Conservation (phyloP, 352 stramenopile genomes). For the Pythium phragmitis region DNA sequence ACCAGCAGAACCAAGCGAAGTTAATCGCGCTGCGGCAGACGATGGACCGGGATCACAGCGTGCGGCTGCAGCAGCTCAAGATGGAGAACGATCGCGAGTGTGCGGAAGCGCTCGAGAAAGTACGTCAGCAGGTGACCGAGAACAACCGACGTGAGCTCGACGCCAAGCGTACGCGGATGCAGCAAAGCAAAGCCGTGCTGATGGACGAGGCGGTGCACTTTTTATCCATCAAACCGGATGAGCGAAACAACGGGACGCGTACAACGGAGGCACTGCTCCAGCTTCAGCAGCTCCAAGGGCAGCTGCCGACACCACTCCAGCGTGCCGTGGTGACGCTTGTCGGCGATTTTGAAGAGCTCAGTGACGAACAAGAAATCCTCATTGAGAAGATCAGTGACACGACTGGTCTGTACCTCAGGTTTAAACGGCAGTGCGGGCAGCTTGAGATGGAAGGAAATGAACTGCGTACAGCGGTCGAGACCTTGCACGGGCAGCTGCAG, state of each 20-base stretch:
- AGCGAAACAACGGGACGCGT: not conserved
- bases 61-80: constrained; percentile 40
- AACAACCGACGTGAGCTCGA: constrained; percentile 40
- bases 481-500: constrained; percentile 41
- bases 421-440: constrained; percentile 47
- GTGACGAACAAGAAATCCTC: constrained; percentile 52
- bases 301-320: constrained; percentile 47
- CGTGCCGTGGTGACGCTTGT: constrained; percentile 50
- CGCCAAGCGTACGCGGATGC: constrained; percentile 39
- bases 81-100: constrained; percentile 40
- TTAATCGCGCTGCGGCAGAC: constrained; percentile 38
- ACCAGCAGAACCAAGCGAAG: constrained; percentile 34
- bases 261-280: constrained; percentile 26
- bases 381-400: constrained; percentile 58
- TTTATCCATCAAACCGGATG: constrained; percentile 29
- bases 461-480: constrained; percentile 33
- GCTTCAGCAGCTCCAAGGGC: constrained; percentile 41
- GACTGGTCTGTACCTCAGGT: constrained; percentile 58
- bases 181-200: constrained; percentile 42
- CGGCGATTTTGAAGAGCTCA: constrained; percentile 55
- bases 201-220: constrained; percentile 48
- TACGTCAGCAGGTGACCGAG: constrained; percentile 32
- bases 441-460: constrained; percentile 40
- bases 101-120: constrained; percentile 36
- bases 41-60: constrained; percentile 41